Base-by-base conservation (phyloP, 306 rosid genomes). In the Nissolia schottii region DNA sequence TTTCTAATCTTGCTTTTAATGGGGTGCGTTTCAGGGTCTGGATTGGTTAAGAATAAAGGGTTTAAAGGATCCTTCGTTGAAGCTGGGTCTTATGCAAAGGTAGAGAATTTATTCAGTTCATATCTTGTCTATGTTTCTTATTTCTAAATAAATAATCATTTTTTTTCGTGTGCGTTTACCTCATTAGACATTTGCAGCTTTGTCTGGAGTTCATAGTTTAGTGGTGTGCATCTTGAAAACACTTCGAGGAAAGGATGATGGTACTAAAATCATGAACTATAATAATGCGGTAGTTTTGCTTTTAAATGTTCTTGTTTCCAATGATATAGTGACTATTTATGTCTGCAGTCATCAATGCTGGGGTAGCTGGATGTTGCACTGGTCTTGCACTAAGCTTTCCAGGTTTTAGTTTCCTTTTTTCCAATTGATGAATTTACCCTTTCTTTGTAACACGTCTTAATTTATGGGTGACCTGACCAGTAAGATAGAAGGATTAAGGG, bases 311-410 rank as follows among this genome's bases (percentile, higher is more conserved):
- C 11, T 60, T 13, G 15, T 9, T 37, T n/a, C 8, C 2, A 19
- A 8, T 48, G 37, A 64, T 61, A 57, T 27, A n/a, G 40, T 71
- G 58, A 37, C 68, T 38, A 7, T 63, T 79, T 62, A 57, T 49
- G 12, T 84, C 8, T 73, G 77, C 71, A 92, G 97, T 79, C 61
- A 85, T 92, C 64, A 89, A 92, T 79, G 87, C 90, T 7, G 96
- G 97, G 57, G 83, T 92, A 60, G 96, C 97, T 69, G 97, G 97
- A 79, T 91, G 97, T 80, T 91, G 97, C 74, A 84, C 93, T 43
- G 91, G 96, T 72, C 85, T 92, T 57, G 93, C 96, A 71, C 81
- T 86, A 55, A 87, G 91, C 87, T 92, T 85, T 76, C 97, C 97
- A 63, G 93, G 97, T 92, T 82, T 61, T 22, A 7, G 19, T 58